Evolutionary conservation across 2,329 filamentous ascomycete species (phyloP).

Genomic region (Aureobasidium lini): DNA sequence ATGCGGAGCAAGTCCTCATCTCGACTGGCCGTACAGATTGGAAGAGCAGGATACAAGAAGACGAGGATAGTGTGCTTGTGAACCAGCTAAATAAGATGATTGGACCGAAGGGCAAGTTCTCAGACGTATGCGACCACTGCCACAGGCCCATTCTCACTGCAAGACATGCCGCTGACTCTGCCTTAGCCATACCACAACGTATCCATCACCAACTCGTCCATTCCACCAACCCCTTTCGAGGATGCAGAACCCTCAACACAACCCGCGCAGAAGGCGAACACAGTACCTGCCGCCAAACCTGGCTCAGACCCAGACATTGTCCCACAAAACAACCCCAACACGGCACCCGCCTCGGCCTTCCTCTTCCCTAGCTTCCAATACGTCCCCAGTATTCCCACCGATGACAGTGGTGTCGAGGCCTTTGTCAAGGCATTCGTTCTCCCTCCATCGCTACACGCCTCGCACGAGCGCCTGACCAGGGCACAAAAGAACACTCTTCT

Average conservation of each 20-base stretch:
- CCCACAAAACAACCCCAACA: conserved; percentile 37
- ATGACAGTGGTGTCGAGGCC: conserved; percentile 46
- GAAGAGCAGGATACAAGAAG: conserved; percentile 77
- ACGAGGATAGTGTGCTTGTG: conserved; percentile 53
- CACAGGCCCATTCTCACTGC: neutral
- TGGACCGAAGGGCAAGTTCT: conserved; percentile 35
- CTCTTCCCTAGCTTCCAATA: conserved; percentile 80
- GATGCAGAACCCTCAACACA: conserved; percentile 19
- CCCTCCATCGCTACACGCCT: conserved; percentile 53
- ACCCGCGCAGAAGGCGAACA: neutral
- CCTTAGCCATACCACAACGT: conserved; percentile 74
- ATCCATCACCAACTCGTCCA: conserved; percentile 68
- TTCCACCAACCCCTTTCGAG: conserved; percentile 45
- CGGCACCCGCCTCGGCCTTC: conserved; percentile 54
- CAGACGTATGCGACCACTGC: conserved; percentile 34
- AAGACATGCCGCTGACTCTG: conserved; percentile 17
- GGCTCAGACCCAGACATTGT: conserved; percentile 24
- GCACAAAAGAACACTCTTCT: conserved; percentile 39
- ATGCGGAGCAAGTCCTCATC: conserved; percentile 75
- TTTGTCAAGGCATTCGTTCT: conserved; percentile 61
- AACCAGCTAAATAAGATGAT: conserved; percentile 58
- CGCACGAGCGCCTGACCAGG: conserved; percentile 51
- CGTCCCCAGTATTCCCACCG: conserved; percentile 61
- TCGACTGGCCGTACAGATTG: conserved; percentile 77
- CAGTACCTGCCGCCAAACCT: conserved; percentile 17